A percentile compares a stretch with the other conserved stretches of the same genome.
Conservation (phyloP, 78 protist species). For the Anaeramoeba ignava region DNA sequence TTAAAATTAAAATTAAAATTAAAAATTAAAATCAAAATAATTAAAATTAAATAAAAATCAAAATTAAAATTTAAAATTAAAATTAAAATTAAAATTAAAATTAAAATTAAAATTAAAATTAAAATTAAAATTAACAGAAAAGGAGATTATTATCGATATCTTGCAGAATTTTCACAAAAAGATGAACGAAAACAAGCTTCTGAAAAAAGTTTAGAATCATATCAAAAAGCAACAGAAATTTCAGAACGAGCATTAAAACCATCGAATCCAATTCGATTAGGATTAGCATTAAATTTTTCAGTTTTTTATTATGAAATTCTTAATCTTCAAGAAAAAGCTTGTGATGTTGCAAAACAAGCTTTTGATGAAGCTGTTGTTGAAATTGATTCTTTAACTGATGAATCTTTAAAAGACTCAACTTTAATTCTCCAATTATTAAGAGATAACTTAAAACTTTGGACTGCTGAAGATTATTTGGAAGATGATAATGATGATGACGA, state of each 20-base stretch:
- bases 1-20: too few species aligned
- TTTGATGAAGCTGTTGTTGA: conserved; percentile 40
- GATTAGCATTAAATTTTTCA: conserved; percentile 20
- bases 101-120: too few species aligned
- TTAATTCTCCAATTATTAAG: conserved; percentile 49
- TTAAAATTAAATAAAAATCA: too few species aligned
- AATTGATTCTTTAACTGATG: conserved; percentile 37
- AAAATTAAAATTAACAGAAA: too few species aligned
- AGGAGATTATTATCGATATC: conserved; percentile 32
- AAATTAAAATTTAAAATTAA: too few species aligned
- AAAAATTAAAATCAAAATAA: too few species aligned
- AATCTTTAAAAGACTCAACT: conserved; percentile 39
- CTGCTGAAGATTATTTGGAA: conserved; percentile 1
- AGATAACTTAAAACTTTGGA: conserved; percentile 47
- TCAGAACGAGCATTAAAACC: conserved; percentile 2
- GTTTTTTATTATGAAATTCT: conserved; percentile 32
- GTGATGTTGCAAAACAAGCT: conserved; percentile 16
- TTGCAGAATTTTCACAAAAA: conserved; percentile 13
- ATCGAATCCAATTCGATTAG: conserved; percentile 18
- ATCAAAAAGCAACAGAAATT: conserved; percentile 8
- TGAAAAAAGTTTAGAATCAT: conserved; percentile 16
- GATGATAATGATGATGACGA: conserved; percentile 9
- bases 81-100: too few species aligned
- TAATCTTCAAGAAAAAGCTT: conserved; percentile 9
- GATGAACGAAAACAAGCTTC: conserved; percentile 8